phyloP scores from a whole-genome alignment of 2,329 filamentous ascomycete genomes.

The Colletotrichum caudatum region DNA sequence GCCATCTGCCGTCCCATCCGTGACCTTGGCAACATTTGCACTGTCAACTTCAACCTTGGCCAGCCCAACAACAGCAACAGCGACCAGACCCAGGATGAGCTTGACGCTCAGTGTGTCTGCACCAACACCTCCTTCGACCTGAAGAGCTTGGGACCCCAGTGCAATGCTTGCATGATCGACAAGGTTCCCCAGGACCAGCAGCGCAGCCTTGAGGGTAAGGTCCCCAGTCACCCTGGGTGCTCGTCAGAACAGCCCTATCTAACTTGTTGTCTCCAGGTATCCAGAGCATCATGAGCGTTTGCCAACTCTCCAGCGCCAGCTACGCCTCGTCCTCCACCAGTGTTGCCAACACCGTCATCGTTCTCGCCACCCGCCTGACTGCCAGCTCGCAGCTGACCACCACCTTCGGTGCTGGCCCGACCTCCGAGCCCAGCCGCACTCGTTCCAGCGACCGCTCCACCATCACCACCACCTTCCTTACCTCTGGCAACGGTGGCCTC shows the following conservation, averaged over 20 bases:
- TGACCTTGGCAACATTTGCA: constrained; percentile 52
- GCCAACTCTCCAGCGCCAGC: constrained; percentile 50
- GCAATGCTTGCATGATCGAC: constrained; percentile 54
- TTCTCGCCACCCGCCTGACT: constrained; percentile 50
- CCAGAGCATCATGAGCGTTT: constrained; percentile 50
- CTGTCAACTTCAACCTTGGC: constrained; percentile 47
- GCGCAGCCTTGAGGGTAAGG: constrained; percentile 40
- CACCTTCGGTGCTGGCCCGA: constrained; percentile 46
- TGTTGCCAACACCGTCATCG: constrained; percentile 47
- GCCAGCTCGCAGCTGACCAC: constrained; percentile 52
- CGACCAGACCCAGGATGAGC: constrained; percentile 36
- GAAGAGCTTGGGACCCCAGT: constrained; percentile 43
- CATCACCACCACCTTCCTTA: constrained; percentile 41
- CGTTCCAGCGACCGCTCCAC: constrained; percentile 21
- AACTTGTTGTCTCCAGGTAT: constrained; percentile 47
- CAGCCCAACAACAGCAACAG: constrained; percentile 40
- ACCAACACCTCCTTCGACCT: constrained; percentile 41
- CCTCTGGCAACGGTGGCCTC: constrained; percentile 33
- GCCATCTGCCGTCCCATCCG: constrained; percentile 54
- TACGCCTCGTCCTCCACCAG: constrained; percentile 46
- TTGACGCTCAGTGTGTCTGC: constrained; percentile 41
- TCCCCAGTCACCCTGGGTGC: too few relatives aligned
- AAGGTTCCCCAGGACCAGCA: constrained; percentile 44
- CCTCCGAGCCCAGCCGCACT: constrained; percentile 12
- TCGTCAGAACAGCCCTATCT: neutral